Percentiles rank a stretch among this genome's conserved stretches.
Conservation (phyloP, 2,329 filamentous ascomycete genomes). For the Pseudogymnoascus destructans region DNA sequence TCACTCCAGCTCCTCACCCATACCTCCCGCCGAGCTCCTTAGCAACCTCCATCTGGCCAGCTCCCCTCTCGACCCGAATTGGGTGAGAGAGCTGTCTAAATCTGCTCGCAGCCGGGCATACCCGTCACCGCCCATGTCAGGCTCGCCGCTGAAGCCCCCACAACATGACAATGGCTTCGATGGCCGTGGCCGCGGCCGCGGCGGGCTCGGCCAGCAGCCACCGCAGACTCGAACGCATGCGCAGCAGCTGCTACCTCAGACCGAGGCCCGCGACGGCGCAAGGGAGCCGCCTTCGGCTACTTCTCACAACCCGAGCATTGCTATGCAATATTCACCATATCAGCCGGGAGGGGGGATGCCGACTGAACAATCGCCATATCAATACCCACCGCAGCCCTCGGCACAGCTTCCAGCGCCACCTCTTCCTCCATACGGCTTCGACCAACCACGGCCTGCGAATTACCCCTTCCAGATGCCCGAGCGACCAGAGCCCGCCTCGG, state of each 20-base stretch:
- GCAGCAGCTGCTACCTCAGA: conserved; percentile 15
- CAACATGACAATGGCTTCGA: conserved; percentile 44
- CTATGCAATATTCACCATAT: conserved; percentile 18
- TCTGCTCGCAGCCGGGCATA: conserved; percentile 46
- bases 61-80: conserved; percentile 42
- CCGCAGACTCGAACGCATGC: conserved; percentile 12
- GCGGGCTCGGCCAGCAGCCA: conserved; percentile 15
- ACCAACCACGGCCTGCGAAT: neutral
- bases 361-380: neutral
- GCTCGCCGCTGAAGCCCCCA: conserved; percentile 48
- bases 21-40: conserved; percentile 45
- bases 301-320: neutral
- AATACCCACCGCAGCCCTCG: neutral
- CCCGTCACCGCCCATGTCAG: conserved; percentile 64
- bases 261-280: neutral
- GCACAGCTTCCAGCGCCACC: neutral
- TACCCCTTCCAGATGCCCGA: neutral
- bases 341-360: conserved; percentile 14
- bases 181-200: conserved; percentile 40
- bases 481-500: conserved; percentile 22
- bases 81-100: conserved; percentile 42
- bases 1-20: conserved; percentile 9
- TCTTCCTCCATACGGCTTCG: neutral
- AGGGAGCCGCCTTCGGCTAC: neutral
- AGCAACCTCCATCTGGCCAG: conserved; percentile 41